Evolutionary conservation across 1,139 yeast species (phyloP).

Genomic region (Taiozyma sp.): DNA sequence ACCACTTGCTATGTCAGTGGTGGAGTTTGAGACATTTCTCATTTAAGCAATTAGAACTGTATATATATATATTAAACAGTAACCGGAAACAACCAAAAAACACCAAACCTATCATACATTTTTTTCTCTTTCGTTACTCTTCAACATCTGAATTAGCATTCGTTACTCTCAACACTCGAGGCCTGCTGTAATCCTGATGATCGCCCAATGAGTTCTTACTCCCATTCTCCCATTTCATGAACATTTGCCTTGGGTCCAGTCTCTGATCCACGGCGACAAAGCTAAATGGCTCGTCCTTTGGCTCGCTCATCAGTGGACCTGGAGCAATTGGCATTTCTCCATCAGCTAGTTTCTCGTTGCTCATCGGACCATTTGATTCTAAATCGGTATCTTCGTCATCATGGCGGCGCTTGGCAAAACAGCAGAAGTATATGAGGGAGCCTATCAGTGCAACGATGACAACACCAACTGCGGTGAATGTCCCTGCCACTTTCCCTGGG

Average conservation of each 20-base stretch:
- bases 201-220: conserved; percentile 67
- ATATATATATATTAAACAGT: background rate
- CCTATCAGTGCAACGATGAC: conserved; percentile 23
- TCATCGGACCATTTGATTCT: conserved; percentile 3
- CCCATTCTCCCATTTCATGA: conserved; percentile 43
- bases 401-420: conserved; percentile 19
- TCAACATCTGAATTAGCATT: conserved; percentile 30
- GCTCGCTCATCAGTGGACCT: background rate
- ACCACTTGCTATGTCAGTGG: too few species aligned
- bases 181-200: conserved; percentile 66
- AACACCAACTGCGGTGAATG: conserved; percentile 33
- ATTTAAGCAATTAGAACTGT: too few species aligned
- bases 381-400: conserved; percentile 24
- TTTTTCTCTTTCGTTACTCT: background rate
- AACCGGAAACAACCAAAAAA: background rate
- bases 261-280: conserved; percentile 63
- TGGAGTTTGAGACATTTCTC: too few species aligned
- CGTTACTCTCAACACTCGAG: conserved; percentile 59
- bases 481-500: conserved; percentile 35
- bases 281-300: conserved; percentile 5
- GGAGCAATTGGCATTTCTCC: conserved; percentile 11
- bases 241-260: conserved; percentile 63
- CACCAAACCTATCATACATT: background rate
- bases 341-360: conserved; percentile 11
- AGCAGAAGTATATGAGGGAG: conserved; percentile 22